Base-by-base conservation (phyloP, 1,284 basidiomycete genomes). In the Ceratobasidium theobromae region DNA sequence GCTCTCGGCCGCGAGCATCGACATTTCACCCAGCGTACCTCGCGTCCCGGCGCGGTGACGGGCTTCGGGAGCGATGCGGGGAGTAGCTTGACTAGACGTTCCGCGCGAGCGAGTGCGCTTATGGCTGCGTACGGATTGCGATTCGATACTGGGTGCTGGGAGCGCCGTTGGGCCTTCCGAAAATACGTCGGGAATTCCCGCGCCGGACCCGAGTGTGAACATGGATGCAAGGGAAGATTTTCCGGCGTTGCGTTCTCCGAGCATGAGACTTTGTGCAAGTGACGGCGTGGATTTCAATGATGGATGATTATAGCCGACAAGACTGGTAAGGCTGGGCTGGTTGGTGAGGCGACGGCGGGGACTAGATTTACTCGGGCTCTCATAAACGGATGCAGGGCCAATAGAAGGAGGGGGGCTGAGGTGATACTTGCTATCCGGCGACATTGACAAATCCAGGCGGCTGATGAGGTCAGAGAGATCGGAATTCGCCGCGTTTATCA, bases 381-480 rank as follows among this genome's bases (percentile, higher is more conserved):
- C 60, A 16, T 64, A 25, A 35, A 45, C 60, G 41, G 35, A 64
- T 60, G 62, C n/a, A 41, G 43, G 43, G 25, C 54, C 27, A 32
- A 49, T 32, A 23, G 35, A 45, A 3, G 52, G 32, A 1, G 43
- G 32, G 25, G 43, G 66, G 41, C 32, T 67, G 1, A 49, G 25
- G 14, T 53, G 57, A 27, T 52, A 38, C 16, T 35, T 58, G 43
- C 65, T 41, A 16, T 71, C 70, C 2, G 70, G 70, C 12, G 68
- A 69, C 11, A 87, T 86, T 71, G 89, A 84, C 1, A 91, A 78
- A 70, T 91, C 87, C 25, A 91, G 79, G 21, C 82, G 81, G 69
- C 86, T 88, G 74, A 92, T 88, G 12, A 92, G 77, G 53, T 83
- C 82, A 0, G 87, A 89, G 1, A 92, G 79, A 48, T 91, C 89